Base-by-base conservation (phyloP, 306 rosid species). In the Hippophae rhamnoides region DNA sequence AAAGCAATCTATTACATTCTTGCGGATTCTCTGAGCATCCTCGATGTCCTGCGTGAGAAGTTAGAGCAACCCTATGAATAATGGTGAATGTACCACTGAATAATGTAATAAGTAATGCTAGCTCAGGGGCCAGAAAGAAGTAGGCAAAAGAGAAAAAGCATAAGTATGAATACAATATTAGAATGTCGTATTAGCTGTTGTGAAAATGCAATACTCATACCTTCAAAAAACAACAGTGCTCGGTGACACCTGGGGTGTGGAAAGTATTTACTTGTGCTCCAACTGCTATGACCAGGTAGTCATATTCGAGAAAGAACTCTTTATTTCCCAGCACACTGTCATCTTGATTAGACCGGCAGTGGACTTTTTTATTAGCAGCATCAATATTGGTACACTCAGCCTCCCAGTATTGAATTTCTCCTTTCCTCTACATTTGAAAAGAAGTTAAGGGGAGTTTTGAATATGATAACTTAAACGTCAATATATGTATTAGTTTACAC, bases 251-350 rank as follows among this genome's bases (percentile, higher is more conserved):
- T 1, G 98, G 98, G 8, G 96, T 92, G 72, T 85, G 78, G 54
- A 92, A 92, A 45, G 98, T 92, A 68, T 92, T 92, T 59, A 80
- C 95, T 85, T 85, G 86, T 42, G 98, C 89, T 75, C 98, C 98
- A 18, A 79, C 41, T 9, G 96, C 92, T 65, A 92, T 64, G 50
- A 92, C 81, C 78, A 87, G 75, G 75, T 83, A 83, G 84, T 92
- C 98, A 62, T 87, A 92, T 46, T 92, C 93, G 62, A 92, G 65
- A 64, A 73, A 74, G 72, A 92, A 85, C 42, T 87, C 93, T 6
- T 76, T 72, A 62, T 69, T 85, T 72, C 89, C 96, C 47, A 66
- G 74, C 71, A 82, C 65, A 47, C 60, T 77, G 58, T 27, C 55
- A 23, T 80, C 87, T 40, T 75, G 65, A 59, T 74, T 76, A 68